These are phyloP conservation scores for Auricularia heimuer DNA, from an alignment of 768 basidiomycete genomes.

Conservation along the genomic window DNA sequence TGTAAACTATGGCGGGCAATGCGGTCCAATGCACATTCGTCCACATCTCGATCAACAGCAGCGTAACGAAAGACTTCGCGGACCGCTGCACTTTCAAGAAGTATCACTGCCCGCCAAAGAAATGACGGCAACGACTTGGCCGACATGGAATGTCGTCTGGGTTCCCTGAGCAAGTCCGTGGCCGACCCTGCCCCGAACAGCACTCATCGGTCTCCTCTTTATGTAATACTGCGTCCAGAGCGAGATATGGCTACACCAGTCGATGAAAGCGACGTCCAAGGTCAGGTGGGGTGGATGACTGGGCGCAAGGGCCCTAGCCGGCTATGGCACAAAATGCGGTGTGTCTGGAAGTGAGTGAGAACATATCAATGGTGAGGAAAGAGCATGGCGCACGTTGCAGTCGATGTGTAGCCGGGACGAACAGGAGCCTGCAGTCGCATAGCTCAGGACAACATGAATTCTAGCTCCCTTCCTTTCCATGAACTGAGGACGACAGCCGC, in stretches of 20 bases:
- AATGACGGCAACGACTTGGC: constrained; percentile 96
- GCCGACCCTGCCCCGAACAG: not conserved
- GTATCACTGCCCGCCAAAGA: constrained; percentile 43
- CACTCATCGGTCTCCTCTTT: constrained; percentile 61
- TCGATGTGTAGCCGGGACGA: constrained; percentile 92
- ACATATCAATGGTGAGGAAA: not conserved
- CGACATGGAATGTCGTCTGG: constrained; percentile 93
- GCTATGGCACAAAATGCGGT: constrained; percentile 96
- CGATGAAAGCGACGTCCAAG: constrained; percentile 87
- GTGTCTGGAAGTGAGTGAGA: constrained; percentile 45
- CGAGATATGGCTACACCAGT: constrained; percentile 84
- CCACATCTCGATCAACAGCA: too few relatives aligned
- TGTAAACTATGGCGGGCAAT: too few relatives aligned
- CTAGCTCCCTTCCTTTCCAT: constrained; percentile 98
- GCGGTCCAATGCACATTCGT: too few relatives aligned
- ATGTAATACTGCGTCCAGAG: constrained; percentile 80
- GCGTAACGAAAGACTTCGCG: too few relatives aligned
- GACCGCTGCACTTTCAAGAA: too few relatives aligned
- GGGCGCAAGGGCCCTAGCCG: constrained; percentile 77
- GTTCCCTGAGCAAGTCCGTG: constrained; percentile 5
- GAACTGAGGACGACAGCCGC: constrained; percentile 36
- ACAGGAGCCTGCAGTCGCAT: constrained; percentile 93
- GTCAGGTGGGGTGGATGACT: constrained; percentile 71
- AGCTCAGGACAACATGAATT: constrained; percentile 94
- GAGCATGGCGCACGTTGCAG: constrained; percentile 63